Evolutionary conservation across 139 green algal species (phyloP).

Genomic region (Pseudopediastrum boryanum): DNA sequence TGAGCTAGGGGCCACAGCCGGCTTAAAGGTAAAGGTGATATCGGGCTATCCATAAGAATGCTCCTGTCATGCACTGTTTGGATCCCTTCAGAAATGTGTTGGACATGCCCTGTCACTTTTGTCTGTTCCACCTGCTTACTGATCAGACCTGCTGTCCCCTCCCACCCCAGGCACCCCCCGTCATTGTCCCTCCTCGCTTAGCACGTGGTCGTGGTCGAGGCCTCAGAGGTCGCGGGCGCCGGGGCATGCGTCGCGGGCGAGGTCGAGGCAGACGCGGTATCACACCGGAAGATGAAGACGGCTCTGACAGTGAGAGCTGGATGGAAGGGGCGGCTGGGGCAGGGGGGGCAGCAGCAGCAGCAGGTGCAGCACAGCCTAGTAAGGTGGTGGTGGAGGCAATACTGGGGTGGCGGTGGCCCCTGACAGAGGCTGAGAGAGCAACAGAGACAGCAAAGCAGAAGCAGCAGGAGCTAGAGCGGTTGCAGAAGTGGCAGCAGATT

Average conservation of each 20-base stretch:
- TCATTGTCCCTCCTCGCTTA: too few relatives aligned
- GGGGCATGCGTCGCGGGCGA: conserved; percentile 34
- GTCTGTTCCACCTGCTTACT: too few relatives aligned
- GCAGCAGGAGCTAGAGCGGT: conserved; percentile 16
- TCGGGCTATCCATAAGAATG: too few relatives aligned
- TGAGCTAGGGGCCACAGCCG: too few relatives aligned
- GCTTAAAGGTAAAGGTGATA: too few relatives aligned
- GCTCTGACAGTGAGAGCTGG: conserved; percentile 56
- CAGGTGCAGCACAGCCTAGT: conserved; percentile 12
- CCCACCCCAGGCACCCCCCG: too few relatives aligned
- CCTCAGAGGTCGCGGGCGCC: conserved; percentile 33
- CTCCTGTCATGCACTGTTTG: too few relatives aligned
- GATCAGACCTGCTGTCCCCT: too few relatives aligned
- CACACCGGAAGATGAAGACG: conserved; percentile 56
- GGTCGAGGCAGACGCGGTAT: conserved; percentile 20
- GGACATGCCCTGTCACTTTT: too few relatives aligned
- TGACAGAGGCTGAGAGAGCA: conserved; percentile 42
- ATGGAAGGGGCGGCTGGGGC: conserved; percentile 35
- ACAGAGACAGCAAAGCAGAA: conserved; percentile 18
- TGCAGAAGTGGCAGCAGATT: conserved; percentile 22
- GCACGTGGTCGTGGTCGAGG: conserved; percentile 30
- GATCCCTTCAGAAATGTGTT: too few relatives aligned
- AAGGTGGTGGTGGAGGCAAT: conserved; percentile 72
- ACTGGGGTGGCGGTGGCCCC: conserved; percentile 72
- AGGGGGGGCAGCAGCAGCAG: neutral